A percentile compares a stretch with the other conserved stretches of the same genome.
phyloP scores from a whole-genome alignment of 2,329 filamentous ascomycete species.

The Fonsecaea monophora region DNA sequence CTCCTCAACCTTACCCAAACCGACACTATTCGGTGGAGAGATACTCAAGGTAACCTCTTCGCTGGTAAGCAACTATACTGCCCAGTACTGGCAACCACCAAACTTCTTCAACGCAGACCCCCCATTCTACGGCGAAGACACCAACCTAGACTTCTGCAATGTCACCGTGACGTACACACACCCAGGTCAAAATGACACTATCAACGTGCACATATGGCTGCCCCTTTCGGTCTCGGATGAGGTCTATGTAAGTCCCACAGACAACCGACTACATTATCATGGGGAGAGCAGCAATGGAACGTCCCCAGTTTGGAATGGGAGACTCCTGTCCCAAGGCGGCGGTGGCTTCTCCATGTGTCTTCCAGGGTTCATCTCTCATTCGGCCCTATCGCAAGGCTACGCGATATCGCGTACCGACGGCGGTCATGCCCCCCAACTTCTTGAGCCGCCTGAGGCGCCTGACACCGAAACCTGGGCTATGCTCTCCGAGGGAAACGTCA shows the following conservation, averaged over 20 bases:
- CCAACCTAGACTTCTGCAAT: constrained; percentile 48
- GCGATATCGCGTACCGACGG: constrained; percentile 54
- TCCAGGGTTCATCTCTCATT: constrained; percentile 17
- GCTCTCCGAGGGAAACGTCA: constrained; percentile 47
- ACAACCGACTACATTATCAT: neutral
- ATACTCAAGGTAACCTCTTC: constrained; percentile 35
- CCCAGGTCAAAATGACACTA: constrained; percentile 49
- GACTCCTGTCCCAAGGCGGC: constrained; percentile 50
- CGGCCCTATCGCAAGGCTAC: constrained; percentile 47
- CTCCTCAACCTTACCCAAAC: constrained; percentile 25
- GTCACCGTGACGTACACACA: constrained; percentile 54
- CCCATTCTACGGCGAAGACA: constrained; percentile 3
- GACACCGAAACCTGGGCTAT: constrained; percentile 47
- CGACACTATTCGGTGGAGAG: constrained; percentile 34
- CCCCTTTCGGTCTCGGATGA: constrained; percentile 38
- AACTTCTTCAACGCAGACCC: constrained; percentile 22
- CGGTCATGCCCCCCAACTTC: constrained; percentile 49
- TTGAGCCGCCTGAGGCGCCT: constrained; percentile 34
- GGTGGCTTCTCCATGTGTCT: constrained; percentile 43
- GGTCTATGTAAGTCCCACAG: neutral
- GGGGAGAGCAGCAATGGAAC: neutral
- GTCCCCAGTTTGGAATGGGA: constrained; percentile 45
- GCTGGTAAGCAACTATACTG: constrained; percentile 33
- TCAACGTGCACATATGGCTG: constrained; percentile 49
- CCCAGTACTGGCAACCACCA: constrained; percentile 6